phyloP scores from a whole-genome alignment of 129 eudicot species.

The Smallanthus sonchifolius region DNA sequence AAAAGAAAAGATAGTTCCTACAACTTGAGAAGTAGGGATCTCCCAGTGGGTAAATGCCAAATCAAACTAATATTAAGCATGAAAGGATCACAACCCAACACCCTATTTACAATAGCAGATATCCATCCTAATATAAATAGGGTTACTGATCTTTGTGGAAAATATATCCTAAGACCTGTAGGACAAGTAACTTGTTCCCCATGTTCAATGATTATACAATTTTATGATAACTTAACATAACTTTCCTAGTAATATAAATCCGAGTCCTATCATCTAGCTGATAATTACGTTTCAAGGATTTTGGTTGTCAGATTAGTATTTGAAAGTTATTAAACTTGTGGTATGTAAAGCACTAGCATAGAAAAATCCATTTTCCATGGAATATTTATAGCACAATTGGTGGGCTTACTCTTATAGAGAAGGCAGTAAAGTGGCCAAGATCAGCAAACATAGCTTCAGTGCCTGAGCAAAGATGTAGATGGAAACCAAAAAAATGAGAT shows the following conservation, averaged over 20 bases:
- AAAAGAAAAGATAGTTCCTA: not conserved
- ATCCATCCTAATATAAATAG: not conserved
- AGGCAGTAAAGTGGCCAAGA: conserved; percentile 80
- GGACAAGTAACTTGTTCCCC: not conserved
- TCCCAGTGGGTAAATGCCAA: not conserved
- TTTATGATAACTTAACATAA: too few species aligned
- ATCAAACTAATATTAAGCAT: too few species aligned
- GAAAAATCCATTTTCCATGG: not conserved
- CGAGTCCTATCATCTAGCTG: not conserved
- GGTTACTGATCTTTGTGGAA: not conserved
- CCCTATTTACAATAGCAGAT: too few species aligned
- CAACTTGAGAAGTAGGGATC: not conserved
- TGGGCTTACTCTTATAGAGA: conserved; percentile 68
- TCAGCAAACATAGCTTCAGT: conserved; percentile 98
- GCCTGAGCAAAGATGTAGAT: conserved; percentile 40
- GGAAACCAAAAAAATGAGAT: not conserved
- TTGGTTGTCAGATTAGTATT: not conserved
- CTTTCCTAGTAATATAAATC: not conserved
- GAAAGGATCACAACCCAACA: too few species aligned
- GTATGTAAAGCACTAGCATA: conserved; percentile 9
- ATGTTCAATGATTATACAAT: not conserved
- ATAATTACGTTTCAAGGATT: not conserved
- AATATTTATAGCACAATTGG: not conserved
- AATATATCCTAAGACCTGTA: not conserved
- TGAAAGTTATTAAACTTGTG: not conserved